These are phyloP conservation scores for Globisporangium echinulatum DNA, from an alignment of 352 stramenopile species.

Conservation along the genomic window DNA sequence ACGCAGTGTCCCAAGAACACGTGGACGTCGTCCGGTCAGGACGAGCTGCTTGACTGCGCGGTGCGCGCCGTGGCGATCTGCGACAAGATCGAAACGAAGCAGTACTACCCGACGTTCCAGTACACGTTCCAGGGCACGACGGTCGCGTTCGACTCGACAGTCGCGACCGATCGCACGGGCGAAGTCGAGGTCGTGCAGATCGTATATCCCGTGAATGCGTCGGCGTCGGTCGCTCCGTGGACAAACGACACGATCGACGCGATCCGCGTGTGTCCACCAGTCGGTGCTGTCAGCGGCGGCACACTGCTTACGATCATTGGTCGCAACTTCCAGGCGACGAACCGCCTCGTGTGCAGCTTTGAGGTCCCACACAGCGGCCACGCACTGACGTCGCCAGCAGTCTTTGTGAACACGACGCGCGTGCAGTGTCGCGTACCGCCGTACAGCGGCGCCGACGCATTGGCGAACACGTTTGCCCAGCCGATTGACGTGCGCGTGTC, in stretches of 20 bases:
- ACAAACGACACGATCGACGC: conserved; percentile 94
- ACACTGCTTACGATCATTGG: conserved; percentile 90
- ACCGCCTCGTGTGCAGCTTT: conserved; percentile 84
- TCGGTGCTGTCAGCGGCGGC: conserved; percentile 28
- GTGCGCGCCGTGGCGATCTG: conserved; percentile 90
- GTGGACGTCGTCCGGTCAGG: conserved; percentile 71
- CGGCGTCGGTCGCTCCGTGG: conserved; percentile 76
- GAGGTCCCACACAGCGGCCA: conserved; percentile 22
- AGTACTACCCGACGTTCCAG: conserved; percentile 75
- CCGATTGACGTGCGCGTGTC: conserved; percentile 59
- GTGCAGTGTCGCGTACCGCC: conserved; percentile 73
- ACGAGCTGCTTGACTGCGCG: conserved; percentile 83
- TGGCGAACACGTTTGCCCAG: conserved; percentile 5
- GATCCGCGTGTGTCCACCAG: conserved; percentile 79
- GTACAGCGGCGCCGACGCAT: conserved; percentile 29
- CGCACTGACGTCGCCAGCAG: conserved; percentile 31
- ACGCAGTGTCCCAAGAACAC: conserved; percentile 90
- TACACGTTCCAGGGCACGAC: conserved; percentile 57
- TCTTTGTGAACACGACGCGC: conserved; percentile 80
- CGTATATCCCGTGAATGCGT: conserved; percentile 91
- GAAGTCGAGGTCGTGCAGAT: conserved; percentile 89
- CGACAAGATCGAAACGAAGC: conserved; percentile 84
- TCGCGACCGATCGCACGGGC: conserved; percentile 57
- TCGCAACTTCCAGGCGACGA: conserved; percentile 90
- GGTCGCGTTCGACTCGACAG: conserved; percentile 64